These are phyloP conservation scores for Schizonepeta tenuifolia DNA, from an alignment of 257 asterid species.

Conservation along the genomic window DNA sequence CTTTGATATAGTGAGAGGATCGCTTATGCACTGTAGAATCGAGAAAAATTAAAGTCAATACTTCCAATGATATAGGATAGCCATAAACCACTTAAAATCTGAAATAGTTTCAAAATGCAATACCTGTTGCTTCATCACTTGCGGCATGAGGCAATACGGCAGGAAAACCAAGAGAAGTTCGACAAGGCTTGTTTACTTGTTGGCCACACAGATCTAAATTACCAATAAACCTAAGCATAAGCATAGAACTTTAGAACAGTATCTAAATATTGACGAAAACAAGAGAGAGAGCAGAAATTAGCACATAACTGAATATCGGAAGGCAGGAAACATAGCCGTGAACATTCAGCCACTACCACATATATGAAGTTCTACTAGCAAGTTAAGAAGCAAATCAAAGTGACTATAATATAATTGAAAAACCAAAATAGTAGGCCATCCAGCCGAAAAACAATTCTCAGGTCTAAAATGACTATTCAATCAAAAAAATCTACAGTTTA, in stretches of 20 bases:
- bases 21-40: constrained; percentile 59
- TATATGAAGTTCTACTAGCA: not conserved
- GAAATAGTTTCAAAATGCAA: not conserved
- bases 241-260: constrained; percentile 47
- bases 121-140: constrained; percentile 86
- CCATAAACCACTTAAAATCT: not conserved
- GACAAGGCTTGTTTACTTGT: constrained; percentile 88
- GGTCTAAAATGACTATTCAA: not conserved
- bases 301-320: not conserved
- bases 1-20: constrained; percentile 77
- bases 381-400: not conserved
- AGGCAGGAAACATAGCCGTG: constrained; percentile 3
- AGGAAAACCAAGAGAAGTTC: constrained; percentile 95
- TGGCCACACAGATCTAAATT: constrained; percentile 96
- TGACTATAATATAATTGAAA: not conserved
- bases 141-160: constrained; percentile 91
- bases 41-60: constrained; percentile 11
- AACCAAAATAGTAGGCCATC: not conserved
- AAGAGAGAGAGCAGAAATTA: not conserved
- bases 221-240: constrained; percentile 81
- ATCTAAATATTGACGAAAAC: not conserved
- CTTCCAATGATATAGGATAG: not conserved
- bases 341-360: not conserved
- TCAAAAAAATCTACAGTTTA: not conserved
- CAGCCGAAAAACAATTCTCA: not conserved